These are phyloP conservation scores for Ophiocordyceps sinensis DNA, from an alignment of 2,329 filamentous ascomycete genomes.

Conservation along the genomic window DNA sequence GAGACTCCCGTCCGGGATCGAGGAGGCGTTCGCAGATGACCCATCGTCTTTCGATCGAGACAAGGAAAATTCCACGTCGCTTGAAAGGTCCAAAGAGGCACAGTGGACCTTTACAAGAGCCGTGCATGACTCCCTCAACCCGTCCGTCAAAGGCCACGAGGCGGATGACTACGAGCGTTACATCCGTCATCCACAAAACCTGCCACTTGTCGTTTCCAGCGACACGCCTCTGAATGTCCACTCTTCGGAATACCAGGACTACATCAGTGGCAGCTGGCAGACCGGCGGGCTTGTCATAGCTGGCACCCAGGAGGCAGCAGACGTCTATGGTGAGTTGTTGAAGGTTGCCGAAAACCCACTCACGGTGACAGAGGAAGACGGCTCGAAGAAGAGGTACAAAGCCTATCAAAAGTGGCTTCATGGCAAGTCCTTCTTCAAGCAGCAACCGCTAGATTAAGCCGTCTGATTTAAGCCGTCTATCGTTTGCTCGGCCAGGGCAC, in stretches of 20 bases:
- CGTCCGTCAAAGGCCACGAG: constrained; percentile 62
- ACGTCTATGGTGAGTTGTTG: constrained; percentile 63
- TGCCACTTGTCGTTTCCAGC: constrained; percentile 66
- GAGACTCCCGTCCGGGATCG: background rate
- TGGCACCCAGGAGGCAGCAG: constrained; percentile 29
- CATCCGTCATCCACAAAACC: constrained; percentile 73
- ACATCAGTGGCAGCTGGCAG: constrained; percentile 55
- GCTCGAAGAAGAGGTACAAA: constrained; percentile 88
- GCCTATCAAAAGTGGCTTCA: constrained; percentile 89
- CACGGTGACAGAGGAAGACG: constrained; percentile 76
- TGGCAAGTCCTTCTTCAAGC: constrained; percentile 93
- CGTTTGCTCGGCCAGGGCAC: no score
- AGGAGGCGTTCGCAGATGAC: background rate
- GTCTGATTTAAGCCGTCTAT: background rate
- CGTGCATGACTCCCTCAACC: constrained; percentile 73
- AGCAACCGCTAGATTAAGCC: constrained; percentile 49
- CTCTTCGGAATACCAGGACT: constrained; percentile 61
- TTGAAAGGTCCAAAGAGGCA: constrained; percentile 67
- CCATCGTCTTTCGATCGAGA: background rate
- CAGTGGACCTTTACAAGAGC: constrained; percentile 85
- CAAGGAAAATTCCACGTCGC: constrained; percentile 40
- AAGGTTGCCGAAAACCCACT: constrained; percentile 68
- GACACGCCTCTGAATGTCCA: constrained; percentile 47
- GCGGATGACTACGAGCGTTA: constrained; percentile 80
- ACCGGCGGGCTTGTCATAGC: constrained; percentile 39